Conservation (phyloP, 2,329 filamentous ascomycete species). For the Pseudogymnoascus sp. region DNA sequence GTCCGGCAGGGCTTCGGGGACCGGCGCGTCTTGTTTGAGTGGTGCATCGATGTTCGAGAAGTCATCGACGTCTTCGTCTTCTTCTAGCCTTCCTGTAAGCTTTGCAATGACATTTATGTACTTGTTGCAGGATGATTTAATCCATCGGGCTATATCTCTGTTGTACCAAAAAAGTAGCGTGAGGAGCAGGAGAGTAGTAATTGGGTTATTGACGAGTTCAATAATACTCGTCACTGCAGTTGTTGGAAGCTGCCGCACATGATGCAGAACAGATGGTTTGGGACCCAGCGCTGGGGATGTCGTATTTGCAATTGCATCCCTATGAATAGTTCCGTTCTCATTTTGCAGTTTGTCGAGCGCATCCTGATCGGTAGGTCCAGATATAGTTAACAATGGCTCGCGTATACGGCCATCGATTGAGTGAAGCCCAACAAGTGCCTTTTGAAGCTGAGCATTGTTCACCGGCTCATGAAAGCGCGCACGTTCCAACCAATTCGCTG, state of each 20-base stretch:
- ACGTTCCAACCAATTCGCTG: slow-evolving; percentile 43
- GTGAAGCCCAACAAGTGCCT: slow-evolving; percentile 65
- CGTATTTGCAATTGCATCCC: slow-evolving; percentile 19
- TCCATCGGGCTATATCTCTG: slow-evolving; percentile 11
- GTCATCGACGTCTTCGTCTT: slow-evolving; percentile 4
- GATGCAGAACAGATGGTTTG: slow-evolving; percentile 37
- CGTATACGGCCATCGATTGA: slow-evolving; percentile 43
- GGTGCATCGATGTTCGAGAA: neutral
- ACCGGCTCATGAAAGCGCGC: slow-evolving; percentile 28
- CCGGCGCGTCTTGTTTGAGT: neutral
- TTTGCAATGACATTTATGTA: neutral
- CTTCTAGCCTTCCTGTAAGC: neutral
- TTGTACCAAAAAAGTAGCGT: slow-evolving; percentile 19
- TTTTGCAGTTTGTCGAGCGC: slow-evolving; percentile 17
- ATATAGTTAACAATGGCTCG: slow-evolving; percentile 40
- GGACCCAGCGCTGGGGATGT: slow-evolving; percentile 29
- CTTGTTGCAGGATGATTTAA: neutral
- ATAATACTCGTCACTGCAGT: slow-evolving; percentile 43
- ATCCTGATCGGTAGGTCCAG: slow-evolving; percentile 26
- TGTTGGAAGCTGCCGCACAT: slow-evolving; percentile 43
- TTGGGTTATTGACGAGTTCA: slow-evolving; percentile 50
- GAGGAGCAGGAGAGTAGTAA: slow-evolving; percentile 25
- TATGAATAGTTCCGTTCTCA: slow-evolving; percentile 30
- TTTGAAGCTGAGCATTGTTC: slow-evolving; percentile 42
- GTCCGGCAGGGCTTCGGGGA: neutral